Evolutionary conservation across 441 rosid genomes (phyloP).

Genomic region (Omphalea diandra): DNA sequence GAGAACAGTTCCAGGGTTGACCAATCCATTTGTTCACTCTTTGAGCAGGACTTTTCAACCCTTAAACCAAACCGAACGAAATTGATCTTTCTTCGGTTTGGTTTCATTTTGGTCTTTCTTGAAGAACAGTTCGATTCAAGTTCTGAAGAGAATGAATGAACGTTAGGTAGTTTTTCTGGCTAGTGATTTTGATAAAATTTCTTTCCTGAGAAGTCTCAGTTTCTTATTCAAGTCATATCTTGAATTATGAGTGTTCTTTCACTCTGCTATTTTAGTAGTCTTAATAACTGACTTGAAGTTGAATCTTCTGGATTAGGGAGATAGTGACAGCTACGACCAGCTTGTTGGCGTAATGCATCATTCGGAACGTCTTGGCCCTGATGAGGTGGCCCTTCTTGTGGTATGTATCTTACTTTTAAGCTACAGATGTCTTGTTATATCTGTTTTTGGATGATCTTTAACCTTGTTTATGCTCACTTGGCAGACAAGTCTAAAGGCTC

Average conservation of each 20-base stretch:
- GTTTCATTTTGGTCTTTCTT: constrained; percentile 20
- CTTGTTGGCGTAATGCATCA: constrained; percentile 64
- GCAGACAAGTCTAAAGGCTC: constrained; percentile 62
- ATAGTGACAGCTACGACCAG: constrained; percentile 47
- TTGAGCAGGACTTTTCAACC: constrained; percentile 30
- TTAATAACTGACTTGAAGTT: constrained; percentile 1
- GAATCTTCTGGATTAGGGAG: constrained; percentile 48
- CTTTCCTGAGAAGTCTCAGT: not conserved
- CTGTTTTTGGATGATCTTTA: not conserved
- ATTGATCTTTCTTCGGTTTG: constrained; percentile 23
- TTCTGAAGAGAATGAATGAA: constrained; percentile 20
- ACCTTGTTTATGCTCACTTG: constrained; percentile 14
- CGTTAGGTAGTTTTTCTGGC: constrained; percentile 27
- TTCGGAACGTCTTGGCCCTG: constrained; percentile 39
- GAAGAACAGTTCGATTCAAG: constrained; percentile 24
- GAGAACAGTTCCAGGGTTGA: constrained; percentile 17
- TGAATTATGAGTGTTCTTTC: not conserved
- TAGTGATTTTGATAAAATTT: not conserved
- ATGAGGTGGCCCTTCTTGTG: constrained; percentile 74
- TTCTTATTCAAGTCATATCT: not conserved
- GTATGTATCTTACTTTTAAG: constrained; percentile 30
- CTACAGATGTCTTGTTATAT: not conserved
- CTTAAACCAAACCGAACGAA: constrained; percentile 21
- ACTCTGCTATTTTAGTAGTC: not conserved
- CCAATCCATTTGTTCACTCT: constrained; percentile 26